Conservation (phyloP, 495 filamentous ascomycete species). For the Penicillium pancosmium region DNA sequence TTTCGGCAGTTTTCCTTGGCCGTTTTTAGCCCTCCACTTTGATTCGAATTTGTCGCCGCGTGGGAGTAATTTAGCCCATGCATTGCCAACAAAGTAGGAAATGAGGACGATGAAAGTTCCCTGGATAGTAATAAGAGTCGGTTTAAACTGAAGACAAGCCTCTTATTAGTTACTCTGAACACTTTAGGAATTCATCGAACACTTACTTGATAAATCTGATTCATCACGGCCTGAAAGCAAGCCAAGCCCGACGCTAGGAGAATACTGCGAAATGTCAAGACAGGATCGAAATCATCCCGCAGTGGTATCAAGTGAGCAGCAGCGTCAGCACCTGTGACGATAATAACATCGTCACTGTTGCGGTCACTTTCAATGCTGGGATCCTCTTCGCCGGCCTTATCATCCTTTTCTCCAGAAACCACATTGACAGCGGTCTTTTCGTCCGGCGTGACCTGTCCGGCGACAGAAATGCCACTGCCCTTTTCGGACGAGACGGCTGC, state of each 20-base stretch:
- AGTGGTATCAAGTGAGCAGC: slow-evolving; percentile 41
- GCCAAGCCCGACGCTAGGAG: slow-evolving; percentile 46
- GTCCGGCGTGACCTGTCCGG: neutral
- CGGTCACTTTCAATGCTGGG: slow-evolving; percentile 12
- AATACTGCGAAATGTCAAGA: slow-evolving; percentile 50
- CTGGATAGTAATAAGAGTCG: slow-evolving; percentile 31
- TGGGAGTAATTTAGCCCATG: slow-evolving; percentile 46
- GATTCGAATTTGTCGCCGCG: slow-evolving; percentile 39
- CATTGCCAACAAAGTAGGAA: slow-evolving; percentile 43
- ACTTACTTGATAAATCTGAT: slow-evolving; percentile 46
- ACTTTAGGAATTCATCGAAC: neutral
- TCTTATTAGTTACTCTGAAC: neutral
- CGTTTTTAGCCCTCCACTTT: slow-evolving; percentile 28
- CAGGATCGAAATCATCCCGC: slow-evolving; percentile 47
- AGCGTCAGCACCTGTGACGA: slow-evolving; percentile 36
- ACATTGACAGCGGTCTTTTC: slow-evolving; percentile 4
- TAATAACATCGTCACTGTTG: slow-evolving; percentile 22
- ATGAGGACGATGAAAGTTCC: slow-evolving; percentile 43
- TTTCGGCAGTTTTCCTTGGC: slow-evolving; percentile 25
- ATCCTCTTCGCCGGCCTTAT: neutral
- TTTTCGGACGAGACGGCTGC: neutral
- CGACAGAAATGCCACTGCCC: neutral
- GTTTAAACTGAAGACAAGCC: slow-evolving; percentile 31
- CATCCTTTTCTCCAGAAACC: neutral
- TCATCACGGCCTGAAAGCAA: slow-evolving; percentile 52